Evolutionary conservation across 257 asterid species (phyloP), one percentile per base, ranked within the genome.

Genomic region (Fraxinus cuspidata): DNA sequence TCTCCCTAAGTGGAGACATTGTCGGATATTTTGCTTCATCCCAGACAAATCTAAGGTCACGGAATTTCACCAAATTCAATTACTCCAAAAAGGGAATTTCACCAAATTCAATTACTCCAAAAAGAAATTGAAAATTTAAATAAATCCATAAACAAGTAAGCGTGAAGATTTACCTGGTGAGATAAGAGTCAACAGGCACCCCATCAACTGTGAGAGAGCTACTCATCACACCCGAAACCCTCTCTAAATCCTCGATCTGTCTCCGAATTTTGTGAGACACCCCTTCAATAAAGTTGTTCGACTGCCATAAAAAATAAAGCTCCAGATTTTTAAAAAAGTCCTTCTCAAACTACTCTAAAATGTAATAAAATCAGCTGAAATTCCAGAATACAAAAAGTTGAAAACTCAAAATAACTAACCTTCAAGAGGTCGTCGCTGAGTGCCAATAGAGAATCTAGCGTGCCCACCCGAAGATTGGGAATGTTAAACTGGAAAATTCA

Each of bases 151-250:
- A 42, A 42, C 18, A 42, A 42, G 25, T 58, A 58, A 21, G 66
- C 29, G 15, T 58, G 66, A 58, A 12, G 64, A 65, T 5, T 82
- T 77, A 89, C 98, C 96, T 89, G 47, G 97, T 92, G 81, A 94
- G 98, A 76, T 94, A 94, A 73, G 97, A 88, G 84, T 90, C 98
- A 67, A 92, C 98, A 80, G 97, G 98, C 73, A 90, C 96, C 34
- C 97, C 98, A 86, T 94, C 98, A 47, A 94, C 98, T 5, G 97
- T 90, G 74, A 94, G 95, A 66, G 97, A 92, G 84, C 92, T 90
- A 77, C 93, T 89, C 78, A 88, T 83, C 15, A 85, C 91, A 4
- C 94, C 97, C 0, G 97, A 88, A 44, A 87, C 89, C 90, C 88
- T 90, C 96, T 94, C 98, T 87, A 94, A 74, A 40, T 94, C 97